phyloP scores from a whole-genome alignment of 208 protist species.

The Acanthamoeba royreba region DNA sequence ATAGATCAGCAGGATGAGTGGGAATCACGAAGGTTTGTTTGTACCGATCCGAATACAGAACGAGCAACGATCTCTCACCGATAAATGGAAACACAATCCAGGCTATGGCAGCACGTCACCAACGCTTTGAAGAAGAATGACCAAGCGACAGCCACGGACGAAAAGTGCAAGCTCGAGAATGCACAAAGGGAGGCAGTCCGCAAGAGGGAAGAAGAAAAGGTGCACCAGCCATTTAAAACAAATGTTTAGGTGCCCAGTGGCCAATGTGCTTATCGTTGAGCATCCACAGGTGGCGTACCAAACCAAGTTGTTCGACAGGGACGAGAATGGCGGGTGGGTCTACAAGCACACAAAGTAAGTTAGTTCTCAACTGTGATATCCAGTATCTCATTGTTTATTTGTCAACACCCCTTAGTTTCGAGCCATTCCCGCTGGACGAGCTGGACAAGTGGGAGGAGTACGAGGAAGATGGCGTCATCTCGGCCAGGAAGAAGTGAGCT shows the following conservation, averaged over 20 bases:
- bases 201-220: conserved; percentile 46
- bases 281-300: neutral
- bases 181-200: conserved; percentile 60
- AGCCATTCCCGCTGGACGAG: conserved; percentile 2
- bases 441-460: conserved; percentile 10
- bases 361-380: neutral
- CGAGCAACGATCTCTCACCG: neutral
- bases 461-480: neutral
- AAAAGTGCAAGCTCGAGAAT: conserved; percentile 74
- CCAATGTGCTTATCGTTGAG: neutral
- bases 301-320: neutral
- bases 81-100: no score
- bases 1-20: conserved; percentile 46
- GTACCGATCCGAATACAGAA: neutral
- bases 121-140: conserved; percentile 69
- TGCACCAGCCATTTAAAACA: neutral
- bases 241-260: neutral
- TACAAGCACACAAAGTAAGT: conserved; percentile 15
- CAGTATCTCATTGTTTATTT: neutral
- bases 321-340: conserved; percentile 18
- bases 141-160: conserved; percentile 71
- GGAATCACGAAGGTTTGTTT: conserved; percentile 54
- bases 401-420: neutral
- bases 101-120: conserved; percentile 74
- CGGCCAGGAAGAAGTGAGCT: neutral